A percentile compares a stretch with the other conserved stretches of the same genome.
Conservation (phyloP, 345 rosid genomes). For the Ailanthus altissimus region DNA sequence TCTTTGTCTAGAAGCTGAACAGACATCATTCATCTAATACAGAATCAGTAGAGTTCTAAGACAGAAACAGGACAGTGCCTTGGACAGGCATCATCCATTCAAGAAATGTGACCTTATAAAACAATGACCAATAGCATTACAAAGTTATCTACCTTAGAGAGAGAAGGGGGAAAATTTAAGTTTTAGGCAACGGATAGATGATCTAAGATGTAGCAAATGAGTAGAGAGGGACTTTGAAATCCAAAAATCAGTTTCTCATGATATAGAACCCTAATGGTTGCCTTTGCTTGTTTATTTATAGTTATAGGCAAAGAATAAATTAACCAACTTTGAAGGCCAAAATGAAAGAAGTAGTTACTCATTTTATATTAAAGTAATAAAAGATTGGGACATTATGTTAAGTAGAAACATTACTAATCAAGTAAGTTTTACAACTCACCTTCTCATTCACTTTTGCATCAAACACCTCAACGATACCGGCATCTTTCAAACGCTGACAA, state of each 20-base stretch:
- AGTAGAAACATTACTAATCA: neutral
- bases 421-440: constrained; percentile 37
- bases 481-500: constrained; percentile 75
- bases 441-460: constrained; percentile 74
- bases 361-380: neutral
- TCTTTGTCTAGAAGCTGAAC: constrained; percentile 1
- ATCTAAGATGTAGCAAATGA: neutral
- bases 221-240: neutral
- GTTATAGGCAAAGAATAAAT: neutral
- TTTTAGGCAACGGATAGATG: neutral
- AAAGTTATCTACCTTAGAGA: constrained; percentile 16
- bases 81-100: neutral
- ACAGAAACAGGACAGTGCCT: neutral
- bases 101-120: constrained; percentile 6
- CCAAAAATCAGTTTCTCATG: neutral
- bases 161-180: neutral
- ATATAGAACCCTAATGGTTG: neutral
- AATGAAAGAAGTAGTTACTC: neutral
- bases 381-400: neutral
- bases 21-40: constrained; percentile 4
- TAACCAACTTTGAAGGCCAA: neutral
- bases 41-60: neutral
- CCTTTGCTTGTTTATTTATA: neutral
- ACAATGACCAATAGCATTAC: constrained; percentile 14
- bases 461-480: constrained; percentile 69